A percentile compares a stretch with the other conserved stretches of the same genome.
These are phyloP conservation scores for Pichia gijzeniarum DNA, from an alignment of 805 yeast species.

Conservation along the genomic window DNA sequence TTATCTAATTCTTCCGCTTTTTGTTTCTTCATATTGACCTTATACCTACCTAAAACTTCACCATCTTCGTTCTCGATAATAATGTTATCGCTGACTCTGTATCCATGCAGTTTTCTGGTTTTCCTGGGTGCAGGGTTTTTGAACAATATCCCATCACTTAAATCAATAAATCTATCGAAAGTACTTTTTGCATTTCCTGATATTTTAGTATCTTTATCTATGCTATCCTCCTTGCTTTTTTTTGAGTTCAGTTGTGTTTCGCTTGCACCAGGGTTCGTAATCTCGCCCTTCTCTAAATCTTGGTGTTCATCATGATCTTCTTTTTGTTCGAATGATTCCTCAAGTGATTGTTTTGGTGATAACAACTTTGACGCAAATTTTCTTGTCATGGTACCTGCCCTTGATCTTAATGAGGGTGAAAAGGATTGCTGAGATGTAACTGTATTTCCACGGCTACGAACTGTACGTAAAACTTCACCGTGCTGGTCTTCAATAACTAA, in stretches of 20 bases:
- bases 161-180: conserved; percentile 8
- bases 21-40: conserved; percentile 44
- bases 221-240: not conserved
- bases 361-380: conserved; percentile 8
- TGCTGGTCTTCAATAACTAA: conserved; percentile 74
- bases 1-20: conserved; percentile 7
- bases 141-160: conserved; percentile 8
- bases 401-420: conserved; percentile 1
- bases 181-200: not conserved
- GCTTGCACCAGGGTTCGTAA: not conserved
- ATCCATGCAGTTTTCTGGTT: conserved; percentile 50
- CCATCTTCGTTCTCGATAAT: conserved; percentile 89
- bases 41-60: conserved; percentile 79
- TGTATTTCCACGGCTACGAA: conserved; percentile 26
- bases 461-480: conserved; percentile 71
- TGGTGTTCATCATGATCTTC: not conserved
- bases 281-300: not conserved
- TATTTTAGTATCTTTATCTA: not conserved
- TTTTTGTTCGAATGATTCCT: not conserved
- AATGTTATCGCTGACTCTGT: conserved; percentile 68
- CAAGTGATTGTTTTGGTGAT: not conserved
- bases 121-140: conserved; percentile 7
- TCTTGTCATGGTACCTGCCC: conserved; percentile 10
- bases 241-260: conserved; percentile 3
- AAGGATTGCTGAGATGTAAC: not conserved